Base-by-base conservation (phyloP, 2,329 filamentous ascomycete genomes). In the Ilyonectria sp. region DNA sequence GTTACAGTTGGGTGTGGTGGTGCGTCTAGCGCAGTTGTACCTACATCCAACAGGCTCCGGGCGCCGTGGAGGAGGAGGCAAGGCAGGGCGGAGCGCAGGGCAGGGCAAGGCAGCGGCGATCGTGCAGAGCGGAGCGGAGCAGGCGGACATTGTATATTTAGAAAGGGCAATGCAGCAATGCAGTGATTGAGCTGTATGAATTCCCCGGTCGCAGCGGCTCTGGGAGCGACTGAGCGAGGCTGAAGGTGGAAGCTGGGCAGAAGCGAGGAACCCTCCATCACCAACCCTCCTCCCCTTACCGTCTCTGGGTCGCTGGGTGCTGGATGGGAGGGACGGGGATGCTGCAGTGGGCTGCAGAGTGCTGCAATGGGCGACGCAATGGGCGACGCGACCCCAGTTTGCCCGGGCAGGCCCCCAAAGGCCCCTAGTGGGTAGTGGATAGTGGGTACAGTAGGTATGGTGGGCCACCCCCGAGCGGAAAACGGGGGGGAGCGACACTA, bases 351-450 rank as follows among this genome's bases (percentile, higher is more conserved):
- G 66, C 66, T 62, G 66, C 70, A 60, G 50, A 60, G 52, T 64
- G 49, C 69, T 72, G 71, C 68, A 71, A 67, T 68, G 63, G 69
- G 66, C 62, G 67, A 74, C 60, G 55, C 67, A 70, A 68, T 72
- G 60, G 65, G 62, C 73, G 60, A 58, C 66, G 64, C 65, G 61
- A 75, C 73, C 73, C 71, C 73, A 73, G 73, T 73, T 70, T 75
- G 73, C 70, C 73, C 53, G 74, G 71, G 65, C 73, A 55, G 66
- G 68, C 66, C 73, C 71, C 71, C 60, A 69, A 70, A 63, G 60
- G 37, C 11, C 40, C 40, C 15, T 58, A 67, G 60, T 33, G 65
- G 59, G n/a, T 21, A 47, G 60, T 33, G 65, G 59, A 13, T 21
- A 47, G 60, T 63, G 59, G 59, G 47, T 57, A 58, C 13, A 17